phyloP scores from a whole-genome alignment of 148 eudicot species.

The Vaccinium macrocarpon region DNA sequence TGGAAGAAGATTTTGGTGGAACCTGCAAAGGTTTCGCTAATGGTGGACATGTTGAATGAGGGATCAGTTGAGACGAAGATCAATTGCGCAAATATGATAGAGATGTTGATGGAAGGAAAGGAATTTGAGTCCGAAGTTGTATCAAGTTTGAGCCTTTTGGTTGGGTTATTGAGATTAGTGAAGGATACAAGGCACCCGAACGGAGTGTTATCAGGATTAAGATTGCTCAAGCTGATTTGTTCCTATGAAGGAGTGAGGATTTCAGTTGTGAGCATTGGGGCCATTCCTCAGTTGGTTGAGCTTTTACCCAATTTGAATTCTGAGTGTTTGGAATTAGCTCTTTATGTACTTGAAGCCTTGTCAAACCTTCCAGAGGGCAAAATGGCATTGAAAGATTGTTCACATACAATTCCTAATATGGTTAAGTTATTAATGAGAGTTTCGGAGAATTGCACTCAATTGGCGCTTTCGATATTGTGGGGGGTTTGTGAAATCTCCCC shows the following conservation, averaged over 20 bases:
- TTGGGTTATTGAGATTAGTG: conserved; percentile 72
- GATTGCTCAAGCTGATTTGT: conserved; percentile 56
- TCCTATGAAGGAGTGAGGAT: conserved; percentile 44
- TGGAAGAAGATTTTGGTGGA: conserved; percentile 52
- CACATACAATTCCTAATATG: conserved; percentile 47
- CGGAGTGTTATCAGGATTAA: conserved; percentile 59
- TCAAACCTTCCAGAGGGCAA: conserved; percentile 50
- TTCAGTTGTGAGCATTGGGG: conserved; percentile 68
- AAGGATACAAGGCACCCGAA: conserved; percentile 64
- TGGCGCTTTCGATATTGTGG: conserved; percentile 68
- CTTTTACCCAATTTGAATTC: conserved; percentile 54
- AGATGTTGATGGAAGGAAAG: conserved; percentile 44
- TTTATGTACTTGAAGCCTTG: conserved; percentile 47
- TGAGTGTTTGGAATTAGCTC: conserved; percentile 67
- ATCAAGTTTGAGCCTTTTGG: conserved; percentile 77
- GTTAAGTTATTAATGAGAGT: conserved; percentile 71
- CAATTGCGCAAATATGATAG: conserved; percentile 63
- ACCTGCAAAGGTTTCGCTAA: conserved; percentile 64
- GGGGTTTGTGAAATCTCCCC: conserved; percentile 65
- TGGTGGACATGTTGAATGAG: conserved; percentile 86
- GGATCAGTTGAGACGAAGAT: conserved; percentile 82
- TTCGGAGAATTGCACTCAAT: conserved; percentile 72
- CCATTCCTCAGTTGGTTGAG: conserved; percentile 62
- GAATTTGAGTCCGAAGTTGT: conserved; percentile 52
- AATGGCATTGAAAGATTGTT: conserved; percentile 55